phyloP scores from a whole-genome alignment of 2,329 filamentous ascomycete species.

The Penicillium italicum region DNA sequence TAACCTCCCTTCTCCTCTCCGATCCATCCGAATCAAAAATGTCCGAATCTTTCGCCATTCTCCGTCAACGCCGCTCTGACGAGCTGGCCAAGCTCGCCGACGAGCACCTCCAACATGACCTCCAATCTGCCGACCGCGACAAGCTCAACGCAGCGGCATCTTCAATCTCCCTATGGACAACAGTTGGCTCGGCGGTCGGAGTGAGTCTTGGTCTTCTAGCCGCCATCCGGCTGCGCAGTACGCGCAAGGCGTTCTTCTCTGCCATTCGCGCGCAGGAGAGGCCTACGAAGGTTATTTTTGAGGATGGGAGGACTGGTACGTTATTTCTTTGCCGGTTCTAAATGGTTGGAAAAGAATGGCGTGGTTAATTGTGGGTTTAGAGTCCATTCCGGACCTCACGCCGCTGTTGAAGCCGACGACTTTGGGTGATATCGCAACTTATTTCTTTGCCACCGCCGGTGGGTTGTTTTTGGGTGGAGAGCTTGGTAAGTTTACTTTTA shows the following conservation, averaged over 20 bases:
- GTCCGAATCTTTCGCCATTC: conserved; percentile 47
- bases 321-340: not conserved
- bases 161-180: conserved; percentile 54
- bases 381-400: conserved; percentile 60
- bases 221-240: conserved; percentile 55
- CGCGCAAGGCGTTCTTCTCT: conserved; percentile 58
- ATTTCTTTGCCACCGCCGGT: conserved; percentile 59
- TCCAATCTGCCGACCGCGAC: conserved; percentile 58
- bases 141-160: conserved; percentile 54
- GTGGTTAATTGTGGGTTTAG: conserved; percentile 34
- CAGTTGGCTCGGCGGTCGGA: conserved; percentile 58
- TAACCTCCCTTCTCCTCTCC: not conserved
- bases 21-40: conserved; percentile 7
- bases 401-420: conserved; percentile 55
- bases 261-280: conserved; percentile 60
- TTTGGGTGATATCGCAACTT: conserved; percentile 60
- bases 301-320: conserved; percentile 56
- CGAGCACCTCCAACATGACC: conserved; percentile 57
- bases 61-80: conserved; percentile 46
- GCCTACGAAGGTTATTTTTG: conserved; percentile 60
- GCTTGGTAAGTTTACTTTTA: conserved; percentile 30
- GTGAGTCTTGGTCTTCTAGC: conserved; percentile 57
- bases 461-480: conserved; percentile 65
- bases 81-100: conserved; percentile 56
- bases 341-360: too few species aligned